phyloP scores from a whole-genome alignment of 2,329 filamentous ascomycete species.

The Nemania sp. region DNA sequence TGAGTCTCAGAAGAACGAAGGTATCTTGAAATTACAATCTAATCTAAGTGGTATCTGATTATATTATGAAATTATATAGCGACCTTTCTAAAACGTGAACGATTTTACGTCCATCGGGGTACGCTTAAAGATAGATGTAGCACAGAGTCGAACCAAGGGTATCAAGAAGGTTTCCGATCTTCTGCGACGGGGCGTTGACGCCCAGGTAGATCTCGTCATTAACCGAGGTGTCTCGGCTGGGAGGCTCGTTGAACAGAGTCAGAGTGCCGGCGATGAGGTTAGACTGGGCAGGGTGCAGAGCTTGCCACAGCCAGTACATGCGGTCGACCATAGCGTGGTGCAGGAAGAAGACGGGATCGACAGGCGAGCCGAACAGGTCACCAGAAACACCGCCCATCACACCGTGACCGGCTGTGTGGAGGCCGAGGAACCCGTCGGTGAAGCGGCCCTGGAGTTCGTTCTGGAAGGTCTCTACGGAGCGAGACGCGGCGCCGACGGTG shows the following conservation, averaged over 20 bases:
- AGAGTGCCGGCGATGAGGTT: constrained; percentile 32
- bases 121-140: constrained; percentile 16
- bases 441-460: constrained; percentile 39
- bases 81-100: no score
- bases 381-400: constrained; percentile 34
- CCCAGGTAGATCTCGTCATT: constrained; percentile 33
- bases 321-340: constrained; percentile 36
- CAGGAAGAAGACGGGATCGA: constrained; percentile 34
- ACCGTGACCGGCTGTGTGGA: constrained; percentile 38
- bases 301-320: constrained; percentile 37
- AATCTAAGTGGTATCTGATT: no score
- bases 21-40: no score
- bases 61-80: no score
- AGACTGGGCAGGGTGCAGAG: constrained; percentile 20
- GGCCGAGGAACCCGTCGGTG: constrained; percentile 34
- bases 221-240: constrained; percentile 32
- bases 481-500: constrained; percentile 25
- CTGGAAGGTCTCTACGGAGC: constrained; percentile 35
- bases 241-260: constrained; percentile 33
- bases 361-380: constrained; percentile 32
- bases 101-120: no score
- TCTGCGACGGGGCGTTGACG: constrained; percentile 1
- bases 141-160: constrained; percentile 20
- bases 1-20: no score
- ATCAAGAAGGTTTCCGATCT: constrained; percentile 8